Base-by-base conservation (phyloP, 2,329 filamentous ascomycete species). In the Scolecobasidium constrictum region DNA sequence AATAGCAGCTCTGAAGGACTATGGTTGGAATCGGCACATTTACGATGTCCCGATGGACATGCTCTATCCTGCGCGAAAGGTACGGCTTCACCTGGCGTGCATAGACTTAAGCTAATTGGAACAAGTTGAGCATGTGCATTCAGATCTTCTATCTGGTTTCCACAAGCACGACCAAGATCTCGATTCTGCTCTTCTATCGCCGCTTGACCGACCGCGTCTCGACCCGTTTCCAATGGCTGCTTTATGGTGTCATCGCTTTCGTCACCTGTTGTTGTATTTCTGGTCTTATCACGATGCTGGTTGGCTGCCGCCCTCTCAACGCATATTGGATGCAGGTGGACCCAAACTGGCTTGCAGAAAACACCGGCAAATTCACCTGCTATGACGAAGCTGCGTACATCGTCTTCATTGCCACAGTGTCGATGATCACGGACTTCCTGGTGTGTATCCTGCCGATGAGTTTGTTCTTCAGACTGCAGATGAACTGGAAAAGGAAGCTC, bases 251-350 rank as follows among this genome's bases (percentile, higher is more conserved):
- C 40, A 46, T 46, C 22, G 34, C 31, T 2, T 46, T 38, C n/a
- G 43, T 52, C 15, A 46, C 38, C 3, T 18, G 35, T 2, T 52
- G 47, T 21, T 47, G 44, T 12, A 47, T 49, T 15, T 16, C 38
- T n/a, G 48, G 38, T 12, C 46, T 47, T 18, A 28, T 48, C n/a
- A 47, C 46, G 7, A 18, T 52, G 4, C 45, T 49, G 17, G 46
- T 49, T 40, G 44, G 43, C 4, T 52, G 49, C 37, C 38, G 23
- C 5, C 50, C 50, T 3, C 35, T 51, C 17, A 42, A 48, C 37
- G 49, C 50, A 19, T 52, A 46, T 34, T 52, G 50, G 49, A 44
- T 46, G 21, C 50, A 48, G n/a, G 49, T 48, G 16, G 46, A 47
- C 2, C 35, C 36, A 1, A 40, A 28, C 15, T 51, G 50, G 49